A percentile compares a stretch with the other conserved stretches of the same genome.
These are phyloP conservation scores for Erythrophleum fordii DNA, from an alignment of 306 rosid genomes.

Conservation along the genomic window DNA sequence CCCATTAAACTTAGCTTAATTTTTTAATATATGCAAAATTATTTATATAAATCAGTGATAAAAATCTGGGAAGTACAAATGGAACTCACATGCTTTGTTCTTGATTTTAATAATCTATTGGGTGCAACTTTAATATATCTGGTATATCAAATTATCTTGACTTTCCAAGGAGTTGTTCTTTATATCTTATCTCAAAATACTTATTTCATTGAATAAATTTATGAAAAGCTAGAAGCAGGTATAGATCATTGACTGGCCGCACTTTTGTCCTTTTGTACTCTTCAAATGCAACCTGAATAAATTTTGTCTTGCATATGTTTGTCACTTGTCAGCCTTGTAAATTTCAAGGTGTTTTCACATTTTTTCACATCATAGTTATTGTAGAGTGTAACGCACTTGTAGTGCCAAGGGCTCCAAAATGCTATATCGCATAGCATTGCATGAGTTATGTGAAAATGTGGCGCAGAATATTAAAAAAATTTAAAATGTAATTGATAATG, in stretches of 20 bases:
- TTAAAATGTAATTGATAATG: too few species aligned
- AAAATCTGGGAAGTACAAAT: not conserved
- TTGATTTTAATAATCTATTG: not conserved
- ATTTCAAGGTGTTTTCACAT: too few species aligned
- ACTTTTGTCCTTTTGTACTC: not conserved
- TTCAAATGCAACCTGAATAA: not conserved
- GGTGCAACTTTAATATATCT: not conserved
- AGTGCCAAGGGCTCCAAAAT: not conserved
- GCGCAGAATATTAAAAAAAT: not conserved
- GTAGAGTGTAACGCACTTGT: not conserved
- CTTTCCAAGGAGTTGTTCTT: not conserved
- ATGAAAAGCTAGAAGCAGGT: not conserved
- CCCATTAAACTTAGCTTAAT: not conserved
- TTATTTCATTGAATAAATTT: not conserved
- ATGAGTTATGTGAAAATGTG: not conserved
- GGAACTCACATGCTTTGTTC: constrained; percentile 3
- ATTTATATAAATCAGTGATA: not conserved
- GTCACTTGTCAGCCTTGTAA: too few species aligned
- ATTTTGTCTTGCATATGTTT: not conserved
- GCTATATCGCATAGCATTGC: not conserved
- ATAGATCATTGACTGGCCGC: not conserved
- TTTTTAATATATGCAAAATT: not conserved
- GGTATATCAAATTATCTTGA: not conserved
- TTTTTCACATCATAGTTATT: not conserved
- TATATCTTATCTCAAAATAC: not conserved